Base-by-base conservation (phyloP, 2,329 filamentous ascomycete genomes). In the Ilyonectria destructans region DNA sequence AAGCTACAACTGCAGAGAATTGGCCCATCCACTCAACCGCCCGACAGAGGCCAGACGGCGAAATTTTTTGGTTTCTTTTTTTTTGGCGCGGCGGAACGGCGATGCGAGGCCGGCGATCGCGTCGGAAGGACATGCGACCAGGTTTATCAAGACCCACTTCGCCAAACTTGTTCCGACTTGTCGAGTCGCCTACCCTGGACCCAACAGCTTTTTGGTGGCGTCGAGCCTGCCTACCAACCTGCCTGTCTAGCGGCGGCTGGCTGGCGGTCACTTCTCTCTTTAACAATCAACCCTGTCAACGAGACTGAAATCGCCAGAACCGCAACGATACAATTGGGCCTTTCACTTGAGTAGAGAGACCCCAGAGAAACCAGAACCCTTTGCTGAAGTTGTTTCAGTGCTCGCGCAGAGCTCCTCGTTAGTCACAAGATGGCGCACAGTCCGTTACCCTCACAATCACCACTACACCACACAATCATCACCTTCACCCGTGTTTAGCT, bases 351-450 rank as follows among this genome's bases (percentile, higher is more conserved):
- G 4, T 15, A 8, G 6, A 19, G 31, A 54, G 51, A 13, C 35
- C 13, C 8, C 35, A n/a, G 31, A 6, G 12, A 12, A 19, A 21
- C 8, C 1, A 3, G 13, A 31, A 17, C 5, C 7, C 26, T 13
- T 13, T 31, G 5, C 13, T 21, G 19, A 15, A 37, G 7, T 13
- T 12, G n/a, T 35, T 33, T 33, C n/a, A 8, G 8, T 17, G 13
- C 31, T 58, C 33, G 21, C 26, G 31, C 21, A 46, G 55, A 51
- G 51, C 52, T 52, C 43, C 31, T 48, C 40, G 15, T 56, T 37
- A 62, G 31, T 62, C 43, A 48, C 73, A 78, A 64, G 55, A 84
- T 84, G 80, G 80, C 82, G 29, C 82, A 84, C 70, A 89, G 85
- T 87, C 84, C 71, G 81, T 72, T 51, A 40, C 15, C 37, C 23